Conservation (phyloP, 352 stramenopile species). For the Phytophthora pistaciae region DNA sequence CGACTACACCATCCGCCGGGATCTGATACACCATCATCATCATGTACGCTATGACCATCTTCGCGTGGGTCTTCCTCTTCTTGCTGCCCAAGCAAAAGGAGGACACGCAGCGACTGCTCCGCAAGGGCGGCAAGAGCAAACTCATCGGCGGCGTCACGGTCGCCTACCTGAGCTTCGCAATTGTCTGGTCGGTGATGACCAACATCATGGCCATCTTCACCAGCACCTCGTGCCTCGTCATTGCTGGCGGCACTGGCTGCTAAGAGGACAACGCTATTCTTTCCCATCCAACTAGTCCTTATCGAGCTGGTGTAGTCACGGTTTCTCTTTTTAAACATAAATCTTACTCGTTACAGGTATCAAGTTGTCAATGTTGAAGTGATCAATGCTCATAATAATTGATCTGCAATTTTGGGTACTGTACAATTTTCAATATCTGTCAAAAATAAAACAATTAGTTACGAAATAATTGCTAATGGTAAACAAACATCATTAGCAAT, state of each 20-base stretch:
- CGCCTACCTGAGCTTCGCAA: slow-evolving; percentile 32
- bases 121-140: slow-evolving; percentile 40
- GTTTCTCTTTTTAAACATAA: too few species aligned
- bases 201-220: slow-evolving; percentile 52
- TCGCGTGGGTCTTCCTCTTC: slow-evolving; percentile 43
- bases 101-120: slow-evolving; percentile 38
- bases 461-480: too few species aligned
- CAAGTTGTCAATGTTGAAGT: too few species aligned
- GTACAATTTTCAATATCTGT: too few species aligned
- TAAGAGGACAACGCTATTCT: slow-evolving; percentile 4
- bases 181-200: slow-evolving; percentile 47
- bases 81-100: slow-evolving; percentile 46
- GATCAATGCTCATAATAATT: too few species aligned
- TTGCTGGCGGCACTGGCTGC: slow-evolving; percentile 38
- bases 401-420: too few species aligned
- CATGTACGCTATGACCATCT: slow-evolving; percentile 41
- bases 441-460: too few species aligned
- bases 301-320: too few species aligned
- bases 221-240: slow-evolving; percentile 45
- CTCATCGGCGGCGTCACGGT: slow-evolving; percentile 38
- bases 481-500: too few species aligned
- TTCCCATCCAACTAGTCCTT: too few species aligned
- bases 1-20: slow-evolving; percentile 33
- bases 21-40: slow-evolving; percentile 51
- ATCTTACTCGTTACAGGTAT: too few species aligned